Percentiles rank a stretch among this genome's conserved stretches.
Conservation (phyloP, 2,329 filamentous ascomycete genomes). For the Aspergillus sp. region DNA sequence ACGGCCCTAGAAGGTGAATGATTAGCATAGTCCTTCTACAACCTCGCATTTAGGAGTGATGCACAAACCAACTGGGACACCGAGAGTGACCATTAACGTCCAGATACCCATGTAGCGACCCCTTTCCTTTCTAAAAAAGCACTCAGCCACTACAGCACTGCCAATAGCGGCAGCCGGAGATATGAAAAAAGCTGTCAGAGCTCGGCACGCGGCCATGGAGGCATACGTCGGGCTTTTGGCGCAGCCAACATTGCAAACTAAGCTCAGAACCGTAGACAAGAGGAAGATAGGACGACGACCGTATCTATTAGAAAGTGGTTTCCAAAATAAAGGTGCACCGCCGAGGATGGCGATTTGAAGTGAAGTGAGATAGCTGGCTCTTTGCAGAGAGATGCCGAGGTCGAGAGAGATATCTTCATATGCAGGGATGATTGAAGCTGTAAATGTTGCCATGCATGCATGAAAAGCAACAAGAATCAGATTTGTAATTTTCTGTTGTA, state of each 20-base stretch:
- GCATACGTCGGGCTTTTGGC: slow-evolving; percentile 52
- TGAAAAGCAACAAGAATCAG: slow-evolving; percentile 58
- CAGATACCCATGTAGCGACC: slow-evolving; percentile 57
- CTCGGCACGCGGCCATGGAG: slow-evolving; percentile 52
- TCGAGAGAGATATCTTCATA: slow-evolving; percentile 53
- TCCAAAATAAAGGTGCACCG: slow-evolving; percentile 56
- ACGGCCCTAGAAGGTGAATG: slow-evolving; percentile 23
- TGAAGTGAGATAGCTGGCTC: slow-evolving; percentile 55
- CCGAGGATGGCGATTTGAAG: slow-evolving; percentile 57
- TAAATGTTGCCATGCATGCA: slow-evolving; percentile 60
- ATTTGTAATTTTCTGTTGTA: slow-evolving; percentile 19
- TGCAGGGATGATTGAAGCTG: slow-evolving; percentile 56
- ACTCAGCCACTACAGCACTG: slow-evolving; percentile 57
- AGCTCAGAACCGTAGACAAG: slow-evolving; percentile 50
- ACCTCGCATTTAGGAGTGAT: background rate
- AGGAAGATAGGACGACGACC: slow-evolving; percentile 58
- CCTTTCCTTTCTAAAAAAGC: slow-evolving; percentile 55
- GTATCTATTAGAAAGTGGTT: slow-evolving; percentile 54
- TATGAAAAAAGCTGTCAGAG: slow-evolving; percentile 56
- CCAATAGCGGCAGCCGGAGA: slow-evolving; percentile 54
- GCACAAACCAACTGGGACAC: slow-evolving; percentile 38
- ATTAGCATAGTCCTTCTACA: background rate
- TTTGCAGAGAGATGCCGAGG: slow-evolving; percentile 49
- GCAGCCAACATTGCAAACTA: slow-evolving; percentile 57
- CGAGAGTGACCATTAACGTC: slow-evolving; percentile 53